Percentiles rank a stretch among this genome's conserved stretches.
phyloP scores from a whole-genome alignment of 495 filamentous ascomycete species.

The Clohesyomyces aquaticus region DNA sequence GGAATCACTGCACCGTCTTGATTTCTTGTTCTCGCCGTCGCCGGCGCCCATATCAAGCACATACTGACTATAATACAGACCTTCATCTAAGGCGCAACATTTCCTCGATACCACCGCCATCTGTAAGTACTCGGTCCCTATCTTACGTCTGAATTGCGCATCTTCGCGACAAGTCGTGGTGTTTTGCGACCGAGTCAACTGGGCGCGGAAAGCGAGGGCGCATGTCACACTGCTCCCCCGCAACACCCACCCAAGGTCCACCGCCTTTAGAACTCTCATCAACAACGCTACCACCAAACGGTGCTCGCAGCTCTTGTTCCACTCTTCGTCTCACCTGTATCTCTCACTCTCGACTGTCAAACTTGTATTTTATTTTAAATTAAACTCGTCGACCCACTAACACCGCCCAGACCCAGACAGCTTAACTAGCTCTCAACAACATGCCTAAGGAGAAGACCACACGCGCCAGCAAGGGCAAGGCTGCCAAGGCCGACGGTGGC shows the following conservation, averaged over 20 bases:
- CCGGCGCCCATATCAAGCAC: constrained; percentile 2
- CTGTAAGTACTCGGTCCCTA: constrained; percentile 20
- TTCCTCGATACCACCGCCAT: background rate
- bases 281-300: background rate
- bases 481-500: constrained; percentile 49
- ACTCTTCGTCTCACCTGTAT: no score
- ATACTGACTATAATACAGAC: constrained; percentile 19
- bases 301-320: no score
- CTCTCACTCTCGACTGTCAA: no score
- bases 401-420: background rate
- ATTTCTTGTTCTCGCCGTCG: constrained; percentile 34
- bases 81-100: background rate
- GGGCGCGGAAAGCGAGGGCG: constrained; percentile 6
- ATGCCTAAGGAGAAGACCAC: constrained; percentile 79
- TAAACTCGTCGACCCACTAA: background rate
- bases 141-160: constrained; percentile 1
- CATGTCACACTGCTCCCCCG: constrained; percentile 22
- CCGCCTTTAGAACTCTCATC: background rate
- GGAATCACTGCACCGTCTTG: constrained; percentile 15
- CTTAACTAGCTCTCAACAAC: constrained; percentile 43
- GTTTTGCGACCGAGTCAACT: constrained; percentile 26
- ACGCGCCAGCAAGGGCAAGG: constrained; percentile 61
- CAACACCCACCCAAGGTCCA: background rate
- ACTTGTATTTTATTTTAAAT: background rate
- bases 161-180: constrained; percentile 12